Evolutionary conservation across 2,329 filamentous ascomycete species (phyloP), one percentile per base, ranked within the genome.

Genomic region (Geosmithia morbida): DNA sequence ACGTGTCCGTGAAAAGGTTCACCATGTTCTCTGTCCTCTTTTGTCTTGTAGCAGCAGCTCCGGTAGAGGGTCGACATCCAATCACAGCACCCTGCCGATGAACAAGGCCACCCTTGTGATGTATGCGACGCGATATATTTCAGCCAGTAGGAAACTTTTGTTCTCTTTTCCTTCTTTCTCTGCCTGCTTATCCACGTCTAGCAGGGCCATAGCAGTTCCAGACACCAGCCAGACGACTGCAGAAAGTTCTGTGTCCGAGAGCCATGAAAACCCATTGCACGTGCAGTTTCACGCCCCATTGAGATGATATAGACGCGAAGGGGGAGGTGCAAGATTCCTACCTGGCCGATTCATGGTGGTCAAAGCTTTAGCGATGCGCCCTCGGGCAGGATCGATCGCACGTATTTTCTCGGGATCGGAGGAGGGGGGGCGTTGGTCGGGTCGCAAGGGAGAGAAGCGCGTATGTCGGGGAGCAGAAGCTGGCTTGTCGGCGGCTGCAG

Each of bases 301-400:
- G 33, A 11, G 14, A 11, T 13, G 14, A 3, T 16, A 11, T 37
- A 11, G 5, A 16, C 33, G 33, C 33, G 33, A 37, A 16, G 6
- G 18, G n/a, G 22, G 22, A 45, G 18, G 18, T 48, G 10, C 19
- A 13, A 20, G 29, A 16, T 58, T 59, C 68, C 62, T 77, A 78
- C 74, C 74, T 77, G 72, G 69, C 68, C 74, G 70, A 63, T 77
- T 77, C 74, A 78, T 78, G 59, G 62, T 69, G 63, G 59, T 52
- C 54, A 51, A 49, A 49, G 48, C 55, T 37, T 37, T 37, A 11
- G 11, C 13, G 33, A 37, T 37, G 33, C 33, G 33, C 33, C 11
- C 33, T 37, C 33, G 33, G 3, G 33, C 11, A 13, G 14, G 3
- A 13, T 16, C 33, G 13, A 37, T 37, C 33, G 33, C 22, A 26